These are phyloP conservation scores for Ormosia semicastrata DNA, from an alignment of 306 rosid genomes.

Conservation along the genomic window DNA sequence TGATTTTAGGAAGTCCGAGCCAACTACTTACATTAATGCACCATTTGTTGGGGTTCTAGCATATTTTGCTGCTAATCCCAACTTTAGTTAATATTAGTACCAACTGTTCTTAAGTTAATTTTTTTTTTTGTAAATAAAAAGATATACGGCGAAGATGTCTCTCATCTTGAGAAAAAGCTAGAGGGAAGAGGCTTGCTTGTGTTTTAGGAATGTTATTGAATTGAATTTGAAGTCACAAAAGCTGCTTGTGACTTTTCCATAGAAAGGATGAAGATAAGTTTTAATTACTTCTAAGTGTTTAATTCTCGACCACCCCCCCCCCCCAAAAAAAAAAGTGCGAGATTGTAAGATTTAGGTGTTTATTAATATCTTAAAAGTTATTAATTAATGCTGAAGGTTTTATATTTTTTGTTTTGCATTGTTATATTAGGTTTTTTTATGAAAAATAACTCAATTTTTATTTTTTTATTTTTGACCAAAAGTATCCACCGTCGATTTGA, in stretches of 20 bases:
- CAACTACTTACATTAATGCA: slow-evolving; percentile 86
- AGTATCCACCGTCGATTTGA: too few relatives aligned
- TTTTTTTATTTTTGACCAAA: too few relatives aligned
- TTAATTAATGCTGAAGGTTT: background rate
- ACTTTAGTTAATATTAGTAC: slow-evolving; percentile 15
- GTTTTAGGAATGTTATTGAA: background rate
- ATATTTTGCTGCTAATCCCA: slow-evolving; percentile 64
- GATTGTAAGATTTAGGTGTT: background rate
- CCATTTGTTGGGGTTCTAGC: slow-evolving; percentile 84
- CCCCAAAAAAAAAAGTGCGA: background rate
- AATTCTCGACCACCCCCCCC: background rate
- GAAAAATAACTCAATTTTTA: too few relatives aligned
- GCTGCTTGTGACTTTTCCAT: slow-evolving; percentile 11
- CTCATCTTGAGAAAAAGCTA: slow-evolving; percentile 51
- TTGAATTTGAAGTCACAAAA: background rate
- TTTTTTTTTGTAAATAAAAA: slow-evolving; percentile 26
- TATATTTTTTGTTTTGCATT: too few relatives aligned
- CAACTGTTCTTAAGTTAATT: background rate
- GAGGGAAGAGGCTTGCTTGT: slow-evolving; percentile 45
- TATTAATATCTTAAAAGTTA: background rate
- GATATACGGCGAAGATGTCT: slow-evolving; percentile 31
- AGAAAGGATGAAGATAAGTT: background rate
- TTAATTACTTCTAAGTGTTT: background rate
- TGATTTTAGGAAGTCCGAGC: slow-evolving; percentile 74
- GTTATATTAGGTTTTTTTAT: too few relatives aligned